Base-by-base conservation (phyloP, 306 rosid genomes). In the Trifolium fragiferum region DNA sequence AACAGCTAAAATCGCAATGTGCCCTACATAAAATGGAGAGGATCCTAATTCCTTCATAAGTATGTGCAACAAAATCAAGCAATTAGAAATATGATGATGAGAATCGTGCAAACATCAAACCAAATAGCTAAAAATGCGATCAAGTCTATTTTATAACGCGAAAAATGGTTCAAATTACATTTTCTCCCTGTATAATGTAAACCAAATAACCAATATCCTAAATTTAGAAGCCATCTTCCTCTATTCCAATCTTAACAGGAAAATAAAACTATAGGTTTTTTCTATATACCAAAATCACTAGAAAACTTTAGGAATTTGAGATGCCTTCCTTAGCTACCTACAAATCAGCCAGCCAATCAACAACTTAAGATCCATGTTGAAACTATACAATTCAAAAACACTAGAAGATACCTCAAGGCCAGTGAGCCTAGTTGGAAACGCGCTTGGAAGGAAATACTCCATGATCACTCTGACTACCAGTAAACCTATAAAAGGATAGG, bases 391-490 rank as follows among this genome's bases (percentile, higher is more conserved):
- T 85, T 85, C 71, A 61, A 40, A 85, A 72, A 66, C 70, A 66
- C 47, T 54, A 70, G 49, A 74, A 61, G 64, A 75, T 74, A 71
- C 65, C 66, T 74, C 61, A 76, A 77, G 86, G 82, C 87, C 87
- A 87, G 75, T 64, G 72, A 50, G 68, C 82, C 54, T 80, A 82
- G 30, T 82, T 88, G 85, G 82, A 75, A 80, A 18, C 75, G 50
- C 74, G 89, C 49, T 83, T 89, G 65, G 90, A 82, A 77, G 86
- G 91, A 47, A 84, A 75, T 53, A 88, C 87, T 21, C 82, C 89
- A 21, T 89, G 98, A 73, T 91, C 98, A 53, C 98, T 93, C 81
- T 79, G 82, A 82, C 97, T 91, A 51, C 98, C 90, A 5, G 83
- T 35, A 55, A 75, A 73, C 82, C 86, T 87, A 68, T 86, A 73